Conservation (phyloP, 768 basidiomycete genomes). For the Boletus patriciae region DNA sequence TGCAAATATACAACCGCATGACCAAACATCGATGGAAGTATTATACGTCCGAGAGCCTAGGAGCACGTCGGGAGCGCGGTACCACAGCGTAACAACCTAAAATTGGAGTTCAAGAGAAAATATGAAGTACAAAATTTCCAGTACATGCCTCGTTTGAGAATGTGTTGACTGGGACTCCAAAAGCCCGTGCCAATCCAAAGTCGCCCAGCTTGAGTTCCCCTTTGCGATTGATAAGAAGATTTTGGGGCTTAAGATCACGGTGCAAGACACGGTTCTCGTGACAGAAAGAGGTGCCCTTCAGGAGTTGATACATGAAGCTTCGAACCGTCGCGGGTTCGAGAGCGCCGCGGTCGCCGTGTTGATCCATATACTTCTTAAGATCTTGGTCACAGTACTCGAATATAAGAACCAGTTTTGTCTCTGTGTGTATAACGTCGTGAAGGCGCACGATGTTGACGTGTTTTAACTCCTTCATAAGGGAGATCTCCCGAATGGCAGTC, state of each 20-base stretch:
- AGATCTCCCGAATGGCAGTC: constrained; percentile 98
- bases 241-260: constrained; percentile 97
- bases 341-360: constrained; percentile 93
- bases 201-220: constrained; percentile 97
- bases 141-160: constrained; percentile 87
- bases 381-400: constrained; percentile 99
- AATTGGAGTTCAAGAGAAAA: constrained; percentile 3
- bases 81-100: constrained; percentile 98
- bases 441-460: constrained; percentile 98
- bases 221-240: constrained; percentile 94
- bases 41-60: constrained; percentile 96
- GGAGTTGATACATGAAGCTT: constrained; percentile 96
- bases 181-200: constrained; percentile 95
- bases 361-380: constrained; percentile 99
- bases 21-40: constrained; percentile 99
- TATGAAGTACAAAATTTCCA: not conserved
- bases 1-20: constrained; percentile 97
- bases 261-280: constrained; percentile 98
- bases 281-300: constrained; percentile 97
- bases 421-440: constrained; percentile 98
- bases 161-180: constrained; percentile 98
- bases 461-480: constrained; percentile 98
- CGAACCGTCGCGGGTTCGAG: constrained; percentile 85
- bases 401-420: constrained; percentile 95
- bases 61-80: constrained; percentile 96